Percentiles rank a stretch among this genome's conserved stretches.
Conservation (phyloP, 108 stramenopile genomes). For the Fistulifera solaris region DNA sequence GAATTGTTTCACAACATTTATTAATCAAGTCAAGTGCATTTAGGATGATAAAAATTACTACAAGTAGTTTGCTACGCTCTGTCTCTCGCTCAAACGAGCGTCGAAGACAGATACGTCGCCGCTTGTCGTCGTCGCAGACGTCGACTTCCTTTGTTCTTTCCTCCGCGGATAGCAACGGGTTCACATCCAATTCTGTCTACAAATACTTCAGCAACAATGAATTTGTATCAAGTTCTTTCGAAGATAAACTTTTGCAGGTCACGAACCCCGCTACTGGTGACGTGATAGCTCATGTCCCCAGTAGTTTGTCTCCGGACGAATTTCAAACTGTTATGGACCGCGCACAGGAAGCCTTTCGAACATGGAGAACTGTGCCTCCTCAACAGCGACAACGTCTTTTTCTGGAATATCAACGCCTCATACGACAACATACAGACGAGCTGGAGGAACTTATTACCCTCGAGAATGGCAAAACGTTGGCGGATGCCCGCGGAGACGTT, state of each 20-base stretch:
- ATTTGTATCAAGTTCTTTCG: constrained; percentile 20
- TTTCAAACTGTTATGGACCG: constrained; percentile 25
- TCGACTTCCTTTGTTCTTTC: too few species aligned
- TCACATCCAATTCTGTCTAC: constrained; percentile 7
- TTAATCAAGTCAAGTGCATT: too few species aligned
- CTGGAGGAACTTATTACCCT: constrained; percentile 58
- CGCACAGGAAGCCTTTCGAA: constrained; percentile 42
- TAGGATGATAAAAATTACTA: too few species aligned
- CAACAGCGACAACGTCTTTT: constrained; percentile 57
- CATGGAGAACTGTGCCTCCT: constrained; percentile 57
- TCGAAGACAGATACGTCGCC: too few species aligned
- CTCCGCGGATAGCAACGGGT: neutral
- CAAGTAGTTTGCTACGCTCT: too few species aligned
- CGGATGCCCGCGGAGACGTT: constrained; percentile 85
- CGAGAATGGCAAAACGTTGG: constrained; percentile 68
- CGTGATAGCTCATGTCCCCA: constrained; percentile 31
- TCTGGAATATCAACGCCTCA: constrained; percentile 45
- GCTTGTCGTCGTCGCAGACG: too few species aligned
- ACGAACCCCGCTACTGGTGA: constrained; percentile 54
- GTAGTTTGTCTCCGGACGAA: constrained; percentile 33
- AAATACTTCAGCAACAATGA: constrained; percentile 44
- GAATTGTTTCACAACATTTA: neutral
- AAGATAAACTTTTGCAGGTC: constrained; percentile 15
- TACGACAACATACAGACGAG: constrained; percentile 47
- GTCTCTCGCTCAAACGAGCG: too few species aligned